These are phyloP conservation scores for Trichosporon faecale DNA, from an alignment of 1,284 basidiomycete species.

Conservation along the genomic window DNA sequence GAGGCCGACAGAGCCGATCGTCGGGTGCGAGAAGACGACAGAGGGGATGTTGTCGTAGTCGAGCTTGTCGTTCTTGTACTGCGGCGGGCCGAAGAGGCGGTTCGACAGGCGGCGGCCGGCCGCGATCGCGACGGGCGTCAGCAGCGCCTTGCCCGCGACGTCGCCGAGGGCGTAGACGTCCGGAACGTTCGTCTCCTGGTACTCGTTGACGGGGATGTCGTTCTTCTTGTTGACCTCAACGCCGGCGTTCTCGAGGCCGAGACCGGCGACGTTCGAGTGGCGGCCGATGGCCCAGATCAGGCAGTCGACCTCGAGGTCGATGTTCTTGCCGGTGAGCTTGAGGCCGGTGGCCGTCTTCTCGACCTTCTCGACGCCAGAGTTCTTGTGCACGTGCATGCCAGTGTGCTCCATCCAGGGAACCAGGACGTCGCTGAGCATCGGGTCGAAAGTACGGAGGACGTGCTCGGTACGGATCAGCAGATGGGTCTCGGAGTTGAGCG, in stretches of 20 bases:
- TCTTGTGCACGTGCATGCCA: constrained; percentile 81
- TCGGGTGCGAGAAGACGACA: constrained; percentile 94
- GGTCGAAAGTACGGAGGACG: constrained; percentile 91
- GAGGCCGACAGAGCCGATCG: constrained; percentile 86
- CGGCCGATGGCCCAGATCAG: constrained; percentile 96
- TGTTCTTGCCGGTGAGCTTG: constrained; percentile 64
- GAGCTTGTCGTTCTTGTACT: constrained; percentile 83
- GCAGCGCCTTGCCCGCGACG: constrained; percentile 81
- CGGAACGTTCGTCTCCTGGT: constrained; percentile 73
- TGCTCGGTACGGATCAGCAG: constrained; percentile 84
- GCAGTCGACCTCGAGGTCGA: constrained; percentile 79
- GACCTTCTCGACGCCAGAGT: constrained; percentile 71
- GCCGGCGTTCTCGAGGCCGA: constrained; percentile 75
- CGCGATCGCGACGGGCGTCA: constrained; percentile 98
- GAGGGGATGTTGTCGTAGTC: constrained; percentile 87
- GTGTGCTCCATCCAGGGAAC: constrained; percentile 83
- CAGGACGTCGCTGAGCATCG: constrained; percentile 76
- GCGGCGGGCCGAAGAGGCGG: constrained; percentile 78
- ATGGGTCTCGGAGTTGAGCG: constrained; percentile 85
- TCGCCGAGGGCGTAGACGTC: constrained; percentile 85
- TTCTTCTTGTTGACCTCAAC: constrained; percentile 74
- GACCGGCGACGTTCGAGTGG: constrained; percentile 69
- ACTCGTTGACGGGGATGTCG: constrained; percentile 85
- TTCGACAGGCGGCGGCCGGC: constrained; percentile 87
- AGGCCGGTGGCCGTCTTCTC: constrained; percentile 64